Conservation (phyloP, 108 stramenopile genomes). For the Cylindrotheca fusiformis region DNA sequence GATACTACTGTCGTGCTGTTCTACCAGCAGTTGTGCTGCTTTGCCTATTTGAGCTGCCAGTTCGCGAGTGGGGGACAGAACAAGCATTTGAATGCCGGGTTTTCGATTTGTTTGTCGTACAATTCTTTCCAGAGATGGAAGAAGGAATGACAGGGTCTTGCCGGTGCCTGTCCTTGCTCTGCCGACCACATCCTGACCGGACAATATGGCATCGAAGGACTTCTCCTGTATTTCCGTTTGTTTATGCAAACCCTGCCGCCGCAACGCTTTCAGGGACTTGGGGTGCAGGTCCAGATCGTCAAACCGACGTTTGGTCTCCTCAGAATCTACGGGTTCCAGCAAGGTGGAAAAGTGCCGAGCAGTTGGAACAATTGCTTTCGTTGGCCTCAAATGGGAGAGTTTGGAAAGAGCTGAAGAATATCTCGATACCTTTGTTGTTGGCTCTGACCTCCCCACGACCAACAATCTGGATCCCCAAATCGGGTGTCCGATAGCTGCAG, state of each 20-base stretch:
- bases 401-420: too few species aligned
- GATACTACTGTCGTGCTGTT: slow-evolving; percentile 28
- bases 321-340: not conserved
- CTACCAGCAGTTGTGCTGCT: slow-evolving; percentile 62
- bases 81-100: slow-evolving; percentile 46
- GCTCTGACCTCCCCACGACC: too few species aligned
- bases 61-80: slow-evolving; percentile 93
- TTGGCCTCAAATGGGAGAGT: too few species aligned
- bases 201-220: slow-evolving; percentile 62
- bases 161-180: slow-evolving; percentile 94
- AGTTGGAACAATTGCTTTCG: not conserved
- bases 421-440: too few species aligned
- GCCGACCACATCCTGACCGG: slow-evolving; percentile 77
- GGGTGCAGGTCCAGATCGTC: slow-evolving; percentile 31
- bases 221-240: slow-evolving; percentile 92
- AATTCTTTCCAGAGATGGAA: slow-evolving; percentile 77
- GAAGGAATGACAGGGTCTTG: slow-evolving; percentile 98
- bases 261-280: slow-evolving; percentile 25
- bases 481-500: too few species aligned
- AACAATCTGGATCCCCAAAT: too few species aligned
- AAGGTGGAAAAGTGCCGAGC: not conserved
- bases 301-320: slow-evolving; percentile 10
- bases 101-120: slow-evolving; percentile 8
- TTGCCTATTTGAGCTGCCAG: slow-evolving; percentile 87
- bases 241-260: slow-evolving; percentile 29